Conservation (phyloP, 805 yeast genomes). For the Dipodascopsis uninucleata region DNA sequence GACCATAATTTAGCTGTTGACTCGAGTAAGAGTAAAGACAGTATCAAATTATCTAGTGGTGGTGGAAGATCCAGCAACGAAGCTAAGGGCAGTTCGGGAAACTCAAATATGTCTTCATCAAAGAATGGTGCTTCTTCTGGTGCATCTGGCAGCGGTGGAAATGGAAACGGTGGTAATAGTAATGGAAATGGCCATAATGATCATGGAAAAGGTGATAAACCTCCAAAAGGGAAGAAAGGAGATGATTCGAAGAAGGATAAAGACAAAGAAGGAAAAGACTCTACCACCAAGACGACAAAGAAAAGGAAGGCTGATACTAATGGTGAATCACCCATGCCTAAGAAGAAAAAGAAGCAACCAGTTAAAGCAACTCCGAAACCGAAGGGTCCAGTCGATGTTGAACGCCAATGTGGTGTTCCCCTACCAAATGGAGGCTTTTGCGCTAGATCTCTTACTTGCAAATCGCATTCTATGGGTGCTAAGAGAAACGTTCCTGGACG, state of each 20-base stretch:
- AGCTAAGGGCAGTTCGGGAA: background rate
- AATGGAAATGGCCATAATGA: constrained; percentile 5
- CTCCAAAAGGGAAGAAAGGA: no score
- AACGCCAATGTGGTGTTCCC: constrained; percentile 93
- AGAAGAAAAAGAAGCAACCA: constrained; percentile 24
- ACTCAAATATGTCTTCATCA: no score
- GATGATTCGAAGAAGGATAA: no score
- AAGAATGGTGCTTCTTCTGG: constrained; percentile 4
- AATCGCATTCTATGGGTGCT: constrained; percentile 98
- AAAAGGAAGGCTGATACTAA: constrained; percentile 28
- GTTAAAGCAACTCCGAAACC: constrained; percentile 35
- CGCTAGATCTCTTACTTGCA: constrained; percentile 93
- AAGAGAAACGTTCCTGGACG: constrained; percentile 93
- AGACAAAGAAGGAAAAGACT: constrained; percentile 2
- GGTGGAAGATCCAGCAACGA: constrained; percentile 6
- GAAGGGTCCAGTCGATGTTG: constrained; percentile 72
- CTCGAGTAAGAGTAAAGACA: constrained; percentile 24
- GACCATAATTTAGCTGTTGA: constrained; percentile 25
- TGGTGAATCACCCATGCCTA: constrained; percentile 18
- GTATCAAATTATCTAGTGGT: constrained; percentile 2
- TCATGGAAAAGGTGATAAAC: constrained; percentile 7
- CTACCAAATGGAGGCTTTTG: constrained; percentile 92
- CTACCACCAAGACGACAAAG: constrained; percentile 4
- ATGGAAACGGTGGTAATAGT: constrained; percentile 5
- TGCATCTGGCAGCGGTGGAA: constrained; percentile 21